Percentiles rank a stretch among this genome's conserved stretches.
phyloP scores from a whole-genome alignment of 441 rosid species.

The Brassica hybrid region DNA sequence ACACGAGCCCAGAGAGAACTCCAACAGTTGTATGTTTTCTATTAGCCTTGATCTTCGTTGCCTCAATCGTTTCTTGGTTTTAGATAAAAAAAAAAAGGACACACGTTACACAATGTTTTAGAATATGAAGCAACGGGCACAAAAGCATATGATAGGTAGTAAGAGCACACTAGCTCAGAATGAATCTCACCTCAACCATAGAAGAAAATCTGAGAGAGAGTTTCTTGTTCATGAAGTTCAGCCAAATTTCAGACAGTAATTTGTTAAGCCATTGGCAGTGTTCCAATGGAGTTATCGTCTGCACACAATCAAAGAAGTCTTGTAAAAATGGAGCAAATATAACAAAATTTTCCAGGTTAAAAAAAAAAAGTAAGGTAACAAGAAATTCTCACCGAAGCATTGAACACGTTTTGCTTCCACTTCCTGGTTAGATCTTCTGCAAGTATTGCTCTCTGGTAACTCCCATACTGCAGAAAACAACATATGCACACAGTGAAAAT shows the following conservation, averaged over 20 bases:
- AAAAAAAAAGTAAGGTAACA: background rate
- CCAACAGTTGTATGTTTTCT: conserved; percentile 77
- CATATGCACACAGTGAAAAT: background rate
- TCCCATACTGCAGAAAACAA: conserved; percentile 61
- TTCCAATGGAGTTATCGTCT: conserved; percentile 91
- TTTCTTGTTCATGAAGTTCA: conserved; percentile 67
- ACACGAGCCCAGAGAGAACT: conserved; percentile 81
- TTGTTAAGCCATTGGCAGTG: conserved; percentile 97
- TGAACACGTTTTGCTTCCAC: conserved; percentile 73
- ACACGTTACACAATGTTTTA: background rate
- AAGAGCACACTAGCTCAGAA: conserved; percentile 11
- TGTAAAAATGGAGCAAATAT: conserved; percentile 2
- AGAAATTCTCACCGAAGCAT: conserved; percentile 54
- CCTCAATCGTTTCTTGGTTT: conserved; percentile 82
- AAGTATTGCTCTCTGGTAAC: conserved; percentile 64
- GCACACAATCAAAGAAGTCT: conserved; percentile 26
- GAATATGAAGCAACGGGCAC: background rate
- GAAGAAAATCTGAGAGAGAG: conserved; percentile 72
- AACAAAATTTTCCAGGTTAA: background rate
- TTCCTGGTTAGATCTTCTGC: conserved; percentile 87
- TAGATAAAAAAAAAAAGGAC: conserved; percentile 18
- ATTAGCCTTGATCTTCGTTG: conserved; percentile 73
- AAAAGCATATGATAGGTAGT: conserved; percentile 1
- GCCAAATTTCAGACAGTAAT: conserved; percentile 86
- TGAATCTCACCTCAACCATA: conserved; percentile 75